Evolutionary conservation across 2,329 filamentous ascomycete genomes (phyloP), one percentile per base, ranked within the genome.

Genomic region (Aschersonia sp.): DNA sequence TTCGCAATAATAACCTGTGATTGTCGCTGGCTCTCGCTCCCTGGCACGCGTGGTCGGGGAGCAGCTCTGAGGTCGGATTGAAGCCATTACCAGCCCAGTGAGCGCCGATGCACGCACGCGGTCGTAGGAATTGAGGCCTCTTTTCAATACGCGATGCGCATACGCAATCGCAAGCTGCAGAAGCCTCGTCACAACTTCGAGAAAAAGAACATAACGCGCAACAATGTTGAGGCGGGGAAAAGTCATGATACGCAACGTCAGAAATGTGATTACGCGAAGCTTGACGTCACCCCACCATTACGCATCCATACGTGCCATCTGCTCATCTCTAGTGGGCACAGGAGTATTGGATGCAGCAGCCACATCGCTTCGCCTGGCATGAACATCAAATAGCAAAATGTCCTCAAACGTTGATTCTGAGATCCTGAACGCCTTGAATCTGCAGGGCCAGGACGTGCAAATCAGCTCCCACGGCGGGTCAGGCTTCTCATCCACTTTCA

Each of bases 401-500:
- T 45, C 65, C 10, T 56, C 64, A 2, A 71, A 65, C 47, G 68
- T 85, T 41, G 84, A 89, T 59, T 61, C 75, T 1, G 79, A 80
- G 30, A 77, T 88, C 40, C 59, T 77, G 12, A 61, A 73, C 48
- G 77, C 82, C 6, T 71, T 89, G 3, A 65, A 67, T 5, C 70
- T 88, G 5, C 72, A 83, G 48, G 64, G 74, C 0, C 63, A 65
- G 12, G 64, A 62, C 30, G 74, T 80, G 31, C 74, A 66, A 43
- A 73, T 87, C 9, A 66, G 72, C 1, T 67, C 75, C 3, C 75
- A 82, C 51, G 83, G 82, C 49, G 76, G 80, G 45, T 84, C 82
- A 1, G 80, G 80, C 42, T 85, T 84, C 53, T 72, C 83, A 1
- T 80, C 79, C 0, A 85, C 83, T 0, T 82, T 75, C 49, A 84